Evolutionary conservation across 1,284 basidiomycete species (phyloP).

Genomic region (Marasmius fiardii): DNA sequence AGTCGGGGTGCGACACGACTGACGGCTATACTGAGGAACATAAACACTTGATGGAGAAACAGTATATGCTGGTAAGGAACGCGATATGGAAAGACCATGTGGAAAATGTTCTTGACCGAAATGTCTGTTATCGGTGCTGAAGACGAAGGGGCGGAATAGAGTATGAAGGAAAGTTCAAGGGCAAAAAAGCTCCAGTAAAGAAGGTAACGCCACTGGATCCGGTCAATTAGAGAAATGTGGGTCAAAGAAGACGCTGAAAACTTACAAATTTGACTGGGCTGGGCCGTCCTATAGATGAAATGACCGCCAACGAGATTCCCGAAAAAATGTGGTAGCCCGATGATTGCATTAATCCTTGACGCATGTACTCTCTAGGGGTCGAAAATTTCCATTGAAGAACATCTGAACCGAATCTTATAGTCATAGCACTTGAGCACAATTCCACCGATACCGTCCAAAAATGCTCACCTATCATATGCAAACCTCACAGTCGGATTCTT

Average conservation of each 20-base stretch:
- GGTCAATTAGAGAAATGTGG: no score
- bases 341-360: conserved; percentile 62
- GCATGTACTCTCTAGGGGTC: conserved; percentile 69
- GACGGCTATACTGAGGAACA: conserved; percentile 69
- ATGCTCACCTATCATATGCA: conserved; percentile 76
- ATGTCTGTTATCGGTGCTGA: conserved; percentile 22
- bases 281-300: conserved; percentile 58
- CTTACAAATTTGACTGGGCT: conserved; percentile 67
- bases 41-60: conserved; percentile 74
- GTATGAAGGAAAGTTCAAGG: conserved; percentile 60
- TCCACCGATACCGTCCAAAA: conserved; percentile 2
- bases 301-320: conserved; percentile 56
- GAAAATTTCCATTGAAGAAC: conserved; percentile 67
- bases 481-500: conserved; percentile 78
- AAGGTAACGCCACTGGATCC: conserved; percentile 70
- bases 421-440: neutral
- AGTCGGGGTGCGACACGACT: conserved; percentile 64
- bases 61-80: conserved; percentile 71
- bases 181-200: conserved; percentile 58
- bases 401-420: conserved; percentile 68
- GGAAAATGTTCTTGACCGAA: conserved; percentile 35
- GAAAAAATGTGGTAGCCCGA: conserved; percentile 74
- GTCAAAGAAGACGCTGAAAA: conserved; percentile 18
- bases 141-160: conserved; percentile 48
- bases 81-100: conserved; percentile 56